Evolutionary conservation across 2,329 filamentous ascomycete genomes (phyloP).

Genomic region (Diplodia intermedia): DNA sequence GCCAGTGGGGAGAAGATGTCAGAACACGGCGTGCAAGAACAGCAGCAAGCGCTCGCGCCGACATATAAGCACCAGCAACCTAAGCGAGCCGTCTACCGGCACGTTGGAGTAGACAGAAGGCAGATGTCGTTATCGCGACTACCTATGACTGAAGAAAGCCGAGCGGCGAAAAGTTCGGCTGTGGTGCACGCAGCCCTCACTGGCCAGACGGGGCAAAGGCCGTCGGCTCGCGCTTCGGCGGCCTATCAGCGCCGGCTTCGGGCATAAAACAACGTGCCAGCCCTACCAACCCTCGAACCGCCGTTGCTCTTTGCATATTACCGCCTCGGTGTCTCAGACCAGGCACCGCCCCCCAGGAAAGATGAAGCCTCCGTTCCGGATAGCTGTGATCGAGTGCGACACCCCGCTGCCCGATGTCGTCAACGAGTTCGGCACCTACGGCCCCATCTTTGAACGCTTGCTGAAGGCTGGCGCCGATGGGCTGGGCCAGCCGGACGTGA

Average conservation of each 20-base stretch:
- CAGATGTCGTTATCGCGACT: constrained; percentile 11
- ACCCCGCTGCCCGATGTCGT: constrained; percentile 71
- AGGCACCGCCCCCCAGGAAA: not conserved
- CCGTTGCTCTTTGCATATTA: constrained; percentile 1
- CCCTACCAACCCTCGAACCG: constrained; percentile 14
- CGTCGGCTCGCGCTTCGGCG: constrained; percentile 10
- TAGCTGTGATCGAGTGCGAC: constrained; percentile 90
- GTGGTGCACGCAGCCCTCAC: not conserved
- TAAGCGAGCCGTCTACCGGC: constrained; percentile 5
- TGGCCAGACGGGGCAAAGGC: constrained; percentile 24
- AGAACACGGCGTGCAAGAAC: not conserved
- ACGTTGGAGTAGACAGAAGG: not conserved
- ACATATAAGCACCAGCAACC: constrained; percentile 7
- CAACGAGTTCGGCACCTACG: constrained; percentile 74
- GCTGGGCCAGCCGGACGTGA: constrained; percentile 48
- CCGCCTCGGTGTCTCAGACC: not conserved
- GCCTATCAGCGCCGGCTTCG: constrained; percentile 31
- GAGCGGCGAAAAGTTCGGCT: constrained; percentile 1
- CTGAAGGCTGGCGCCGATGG: constrained; percentile 60
- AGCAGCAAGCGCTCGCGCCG: not conserved
- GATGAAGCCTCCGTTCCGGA: constrained; percentile 63
- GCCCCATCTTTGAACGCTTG: constrained; percentile 63
- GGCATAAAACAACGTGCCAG: constrained; percentile 1
- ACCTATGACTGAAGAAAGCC: not conserved
- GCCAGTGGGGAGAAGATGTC: not conserved